Evolutionary conservation across 768 basidiomycete species (phyloP), one percentile per base, ranked within the genome.

Genomic region (Kwoniella dendrophila): DNA sequence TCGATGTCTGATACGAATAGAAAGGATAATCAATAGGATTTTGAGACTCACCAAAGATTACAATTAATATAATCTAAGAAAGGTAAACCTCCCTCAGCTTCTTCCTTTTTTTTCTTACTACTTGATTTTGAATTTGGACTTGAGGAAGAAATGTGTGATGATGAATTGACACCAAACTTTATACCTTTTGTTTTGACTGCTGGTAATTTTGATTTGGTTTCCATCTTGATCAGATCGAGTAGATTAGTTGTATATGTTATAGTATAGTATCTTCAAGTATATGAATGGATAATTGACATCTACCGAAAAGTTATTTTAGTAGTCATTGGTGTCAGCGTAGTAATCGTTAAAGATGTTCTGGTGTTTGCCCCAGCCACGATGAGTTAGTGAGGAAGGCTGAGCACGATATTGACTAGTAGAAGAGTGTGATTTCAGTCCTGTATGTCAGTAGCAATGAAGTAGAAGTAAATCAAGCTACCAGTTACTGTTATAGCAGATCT

Each of bases 21-120:
- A 45, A 20, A 18, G 10, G 8, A 11, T 6, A 10, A 7, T 8
- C 26, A 50, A 50, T 10, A 50, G 11, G 10, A 26, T 27, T 14
- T 8, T 8, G 4, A 7, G 24, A 57, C 63, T 56, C 38, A 67
- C 69, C 69, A 70, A 3, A 70, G 3, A 27, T 47, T 44, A 44
- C 69, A 70, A n/a, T 53, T 57, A 18, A 66, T 54, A 48, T 64
- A 56, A n/a, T 67, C 56, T 38, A 70, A 53, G 38, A 64, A 70
- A 1, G 56, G 33, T 48, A 67, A 34, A 30, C 51, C 56, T 10
- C 43, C 50, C 30, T 36, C 56, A 12, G 30, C 40, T 29, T 52
- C 51, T 24, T 26, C 44, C 22, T 54, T 48, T 20, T 53, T 48
- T 29, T 26, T 47, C 47, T 54, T 44, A 4, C 22, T 20, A 22